These are phyloP conservation scores for Botrytis fragariae DNA, from an alignment of 2,329 filamentous ascomycete species.

Conservation along the genomic window DNA sequence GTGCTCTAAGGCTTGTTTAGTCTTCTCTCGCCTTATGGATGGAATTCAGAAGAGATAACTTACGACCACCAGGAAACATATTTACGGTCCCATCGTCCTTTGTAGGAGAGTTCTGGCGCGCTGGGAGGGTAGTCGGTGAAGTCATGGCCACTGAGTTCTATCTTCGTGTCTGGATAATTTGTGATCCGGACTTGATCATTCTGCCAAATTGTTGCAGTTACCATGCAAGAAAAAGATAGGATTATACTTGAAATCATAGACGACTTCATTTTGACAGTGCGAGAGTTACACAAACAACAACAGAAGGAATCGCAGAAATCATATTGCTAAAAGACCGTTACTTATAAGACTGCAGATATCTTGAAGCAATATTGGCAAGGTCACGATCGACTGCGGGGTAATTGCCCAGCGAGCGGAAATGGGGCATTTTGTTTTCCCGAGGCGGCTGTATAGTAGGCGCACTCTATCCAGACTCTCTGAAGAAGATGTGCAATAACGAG, in stretches of 20 bases:
- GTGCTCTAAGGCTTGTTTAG: constrained; percentile 39
- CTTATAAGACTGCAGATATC: neutral
- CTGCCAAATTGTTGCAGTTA: constrained; percentile 33
- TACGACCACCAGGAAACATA: constrained; percentile 61
- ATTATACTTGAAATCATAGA: constrained; percentile 12
- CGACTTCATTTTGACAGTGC: constrained; percentile 23
- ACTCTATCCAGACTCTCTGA: neutral
- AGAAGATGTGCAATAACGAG: neutral
- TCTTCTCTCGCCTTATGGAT: neutral
- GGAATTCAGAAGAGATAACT: constrained; percentile 29
- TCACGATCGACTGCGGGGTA: constrained; percentile 18
- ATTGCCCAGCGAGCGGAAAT: neutral
- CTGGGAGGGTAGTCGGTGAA: constrained; percentile 52
- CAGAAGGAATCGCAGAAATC: neutral
- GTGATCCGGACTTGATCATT: constrained; percentile 42
- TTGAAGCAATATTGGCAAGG: neutral
- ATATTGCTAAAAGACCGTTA: neutral
- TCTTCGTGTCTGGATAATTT: constrained; percentile 43
- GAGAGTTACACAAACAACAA: neutral
- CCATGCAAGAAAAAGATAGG: constrained; percentile 15
- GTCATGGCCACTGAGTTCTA: constrained; percentile 40
- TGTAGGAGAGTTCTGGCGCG: constrained; percentile 56
- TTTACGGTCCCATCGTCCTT: constrained; percentile 60
- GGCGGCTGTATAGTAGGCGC: constrained; percentile 14
- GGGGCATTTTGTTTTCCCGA: constrained; percentile 11